Evolutionary conservation across 2,329 filamentous ascomycete species (phyloP).

Genomic region (Exserohilum rostratum): DNA sequence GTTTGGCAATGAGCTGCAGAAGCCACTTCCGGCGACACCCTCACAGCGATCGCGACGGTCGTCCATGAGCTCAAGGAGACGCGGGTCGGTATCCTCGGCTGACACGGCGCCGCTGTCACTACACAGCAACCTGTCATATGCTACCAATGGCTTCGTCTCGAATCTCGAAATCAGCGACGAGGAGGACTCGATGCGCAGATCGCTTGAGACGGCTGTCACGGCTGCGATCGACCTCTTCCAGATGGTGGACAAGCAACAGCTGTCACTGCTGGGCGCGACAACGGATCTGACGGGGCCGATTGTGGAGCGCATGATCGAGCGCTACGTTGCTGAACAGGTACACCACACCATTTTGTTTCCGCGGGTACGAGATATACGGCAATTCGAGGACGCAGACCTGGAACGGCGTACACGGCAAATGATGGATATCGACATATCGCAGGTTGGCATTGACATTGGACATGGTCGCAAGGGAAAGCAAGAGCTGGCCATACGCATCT

Average conservation of each 20-base stretch:
- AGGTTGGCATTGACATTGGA: conserved; percentile 87
- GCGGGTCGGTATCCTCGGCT: conserved; percentile 44
- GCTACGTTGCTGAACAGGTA: conserved; percentile 91
- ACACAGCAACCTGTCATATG: conserved; percentile 46
- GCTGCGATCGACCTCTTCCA: conserved; percentile 95
- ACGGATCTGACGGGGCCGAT: conserved; percentile 91
- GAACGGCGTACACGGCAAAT: conserved; percentile 91
- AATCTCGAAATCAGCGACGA: conserved; percentile 78
- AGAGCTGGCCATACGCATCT: conserved; percentile 77
- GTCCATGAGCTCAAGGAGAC: conserved; percentile 41
- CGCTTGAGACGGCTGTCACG: conserved; percentile 89
- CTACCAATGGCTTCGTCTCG: conserved; percentile 47
- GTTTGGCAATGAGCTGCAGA: conserved; percentile 84
- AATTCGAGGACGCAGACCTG: conserved; percentile 82
- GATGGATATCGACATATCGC: conserved; percentile 90
- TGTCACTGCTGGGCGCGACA: conserved; percentile 88
- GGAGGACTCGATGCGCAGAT: conserved; percentile 86
- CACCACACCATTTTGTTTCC: conserved; percentile 86
- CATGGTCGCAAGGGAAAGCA: conserved; percentile 79
- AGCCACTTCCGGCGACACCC: conserved; percentile 77
- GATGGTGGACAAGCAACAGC: conserved; percentile 90
- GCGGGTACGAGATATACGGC: conserved; percentile 75
- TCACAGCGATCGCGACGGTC: conserved; percentile 49
- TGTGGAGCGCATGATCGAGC: conserved; percentile 92
- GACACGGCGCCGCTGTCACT: conserved; percentile 46